Conservation (phyloP, 2,329 filamentous ascomycete genomes). For the Hymenoscyphus occultus region DNA sequence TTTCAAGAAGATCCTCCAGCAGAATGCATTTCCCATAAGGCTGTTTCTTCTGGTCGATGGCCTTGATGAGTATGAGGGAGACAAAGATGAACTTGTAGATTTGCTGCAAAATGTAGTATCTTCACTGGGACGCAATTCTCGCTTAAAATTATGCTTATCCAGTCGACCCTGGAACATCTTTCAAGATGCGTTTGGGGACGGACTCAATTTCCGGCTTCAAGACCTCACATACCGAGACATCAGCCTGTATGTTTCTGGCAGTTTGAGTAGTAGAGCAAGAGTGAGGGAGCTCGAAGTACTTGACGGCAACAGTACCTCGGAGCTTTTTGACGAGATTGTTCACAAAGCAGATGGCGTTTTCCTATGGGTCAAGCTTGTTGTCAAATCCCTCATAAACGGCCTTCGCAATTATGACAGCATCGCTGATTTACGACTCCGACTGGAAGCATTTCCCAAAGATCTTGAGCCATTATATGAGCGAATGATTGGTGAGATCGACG, state of each 20-base stretch:
- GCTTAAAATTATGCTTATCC: constrained; percentile 6
- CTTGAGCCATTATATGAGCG: constrained; percentile 11
- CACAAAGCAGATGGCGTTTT: constrained; percentile 12
- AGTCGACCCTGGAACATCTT: constrained; percentile 10
- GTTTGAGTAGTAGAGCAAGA: neutral
- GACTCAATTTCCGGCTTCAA: constrained; percentile 10
- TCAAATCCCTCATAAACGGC: constrained; percentile 11
- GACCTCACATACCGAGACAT: constrained; percentile 14
- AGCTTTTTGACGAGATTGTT: constrained; percentile 8
- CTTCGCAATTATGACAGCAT: constrained; percentile 11
- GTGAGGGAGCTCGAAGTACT: neutral
- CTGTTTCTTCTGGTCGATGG: constrained; percentile 17
- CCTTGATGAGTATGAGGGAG: constrained; percentile 13
- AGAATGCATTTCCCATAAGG: constrained; percentile 5
- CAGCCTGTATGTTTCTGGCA: constrained; percentile 7
- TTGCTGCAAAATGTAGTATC: neutral
- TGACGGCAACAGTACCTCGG: neutral
- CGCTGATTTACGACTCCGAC: constrained; percentile 5
- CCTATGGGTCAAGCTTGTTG: constrained; percentile 16
- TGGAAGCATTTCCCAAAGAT: constrained; percentile 5
- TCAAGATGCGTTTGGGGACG: constrained; percentile 6
- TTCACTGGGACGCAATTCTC: neutral
- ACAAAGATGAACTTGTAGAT: constrained; percentile 1
- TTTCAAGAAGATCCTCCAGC: neutral
- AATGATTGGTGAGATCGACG: neutral